Evolutionary conservation across 2,329 filamentous ascomycete species (phyloP).

Genomic region (Cordyceps cateniannulata): DNA sequence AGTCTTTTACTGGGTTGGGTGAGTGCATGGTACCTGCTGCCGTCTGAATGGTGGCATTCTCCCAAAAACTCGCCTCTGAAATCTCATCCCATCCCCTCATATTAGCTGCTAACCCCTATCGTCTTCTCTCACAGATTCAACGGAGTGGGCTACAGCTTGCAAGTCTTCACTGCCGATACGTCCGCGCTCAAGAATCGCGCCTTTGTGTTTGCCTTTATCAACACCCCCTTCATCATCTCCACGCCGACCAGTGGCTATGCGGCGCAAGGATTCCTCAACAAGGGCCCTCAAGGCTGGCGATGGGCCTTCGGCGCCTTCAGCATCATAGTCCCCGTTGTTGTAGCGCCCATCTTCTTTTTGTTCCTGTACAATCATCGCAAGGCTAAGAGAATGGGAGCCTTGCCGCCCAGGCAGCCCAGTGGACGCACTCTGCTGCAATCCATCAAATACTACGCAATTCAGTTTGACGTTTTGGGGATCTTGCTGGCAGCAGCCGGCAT

Average conservation of each 20-base stretch:
- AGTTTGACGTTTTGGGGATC: slow-evolving; percentile 52
- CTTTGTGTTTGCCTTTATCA: slow-evolving; percentile 51
- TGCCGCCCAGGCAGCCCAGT: slow-evolving; percentile 16
- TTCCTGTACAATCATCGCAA: slow-evolving; percentile 13
- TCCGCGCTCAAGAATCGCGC: slow-evolving; percentile 51
- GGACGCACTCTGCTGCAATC: slow-evolving; percentile 28
- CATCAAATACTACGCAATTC: slow-evolving; percentile 41
- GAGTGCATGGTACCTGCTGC: not conserved
- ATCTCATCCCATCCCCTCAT: too few species aligned
- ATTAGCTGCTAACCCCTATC: too few species aligned
- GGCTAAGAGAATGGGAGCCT: slow-evolving; percentile 3
- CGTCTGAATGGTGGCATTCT: too few species aligned
- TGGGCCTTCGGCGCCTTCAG: slow-evolving; percentile 48
- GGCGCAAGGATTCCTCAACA: slow-evolving; percentile 18
- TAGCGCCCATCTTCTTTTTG: slow-evolving; percentile 16
- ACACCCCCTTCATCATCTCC: slow-evolving; percentile 41
- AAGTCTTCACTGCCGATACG: slow-evolving; percentile 58
- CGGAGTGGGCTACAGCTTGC: slow-evolving; percentile 50
- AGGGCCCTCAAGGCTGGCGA: slow-evolving; percentile 18
- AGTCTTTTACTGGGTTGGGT: slow-evolving; percentile 55
- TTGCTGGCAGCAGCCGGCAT: slow-evolving; percentile 51
- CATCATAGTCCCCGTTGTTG: slow-evolving; percentile 42
- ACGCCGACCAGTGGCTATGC: slow-evolving; percentile 24
- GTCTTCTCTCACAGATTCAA: slow-evolving; percentile 33
- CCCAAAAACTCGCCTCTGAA: too few species aligned